A percentile compares a stretch with the other conserved stretches of the same genome.
Conservation (phyloP, 805 yeast genomes). For the Starmerella vitae region DNA sequence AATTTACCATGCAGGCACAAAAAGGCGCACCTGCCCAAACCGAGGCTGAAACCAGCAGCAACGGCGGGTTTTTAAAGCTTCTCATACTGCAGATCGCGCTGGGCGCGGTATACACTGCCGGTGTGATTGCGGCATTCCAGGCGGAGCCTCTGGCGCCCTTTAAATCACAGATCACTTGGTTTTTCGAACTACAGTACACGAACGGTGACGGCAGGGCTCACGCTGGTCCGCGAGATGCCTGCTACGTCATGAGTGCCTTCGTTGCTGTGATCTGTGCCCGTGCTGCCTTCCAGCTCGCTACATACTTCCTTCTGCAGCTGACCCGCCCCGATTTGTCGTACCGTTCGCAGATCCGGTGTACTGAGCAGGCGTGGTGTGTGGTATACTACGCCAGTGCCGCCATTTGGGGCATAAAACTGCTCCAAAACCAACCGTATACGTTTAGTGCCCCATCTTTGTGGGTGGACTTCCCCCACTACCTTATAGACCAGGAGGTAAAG, state of each 20-base stretch:
- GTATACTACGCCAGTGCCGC: constrained; percentile 47
- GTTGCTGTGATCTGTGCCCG: constrained; percentile 14
- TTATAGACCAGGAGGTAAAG: constrained; percentile 42
- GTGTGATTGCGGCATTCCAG: not conserved
- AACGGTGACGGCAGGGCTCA: constrained; percentile 12
- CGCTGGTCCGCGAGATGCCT: constrained; percentile 15
- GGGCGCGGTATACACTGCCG: constrained; percentile 4
- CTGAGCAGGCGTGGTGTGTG: constrained; percentile 76
- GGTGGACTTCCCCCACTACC: constrained; percentile 61
- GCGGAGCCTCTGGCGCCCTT: constrained; percentile 1
- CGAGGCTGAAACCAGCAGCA: not conserved
- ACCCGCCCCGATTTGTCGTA: constrained; percentile 12
- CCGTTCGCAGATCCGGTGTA: constrained; percentile 53
- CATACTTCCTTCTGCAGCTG: constrained; percentile 2
- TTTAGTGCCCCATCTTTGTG: constrained; percentile 44
- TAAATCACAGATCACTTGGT: constrained; percentile 4
- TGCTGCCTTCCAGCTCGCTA: constrained; percentile 11
- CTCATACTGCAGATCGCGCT: constrained; percentile 3
- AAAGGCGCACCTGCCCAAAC: not conserved
- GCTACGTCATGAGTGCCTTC: constrained; percentile 8
- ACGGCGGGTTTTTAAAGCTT: constrained; percentile 3
- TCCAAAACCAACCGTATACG: constrained; percentile 46
- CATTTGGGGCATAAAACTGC: constrained; percentile 43
- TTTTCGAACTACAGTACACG: constrained; percentile 12
- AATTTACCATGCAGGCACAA: too few species aligned